Base-by-base conservation (phyloP, 345 rosid genomes). In the Pistacia integerrima region DNA sequence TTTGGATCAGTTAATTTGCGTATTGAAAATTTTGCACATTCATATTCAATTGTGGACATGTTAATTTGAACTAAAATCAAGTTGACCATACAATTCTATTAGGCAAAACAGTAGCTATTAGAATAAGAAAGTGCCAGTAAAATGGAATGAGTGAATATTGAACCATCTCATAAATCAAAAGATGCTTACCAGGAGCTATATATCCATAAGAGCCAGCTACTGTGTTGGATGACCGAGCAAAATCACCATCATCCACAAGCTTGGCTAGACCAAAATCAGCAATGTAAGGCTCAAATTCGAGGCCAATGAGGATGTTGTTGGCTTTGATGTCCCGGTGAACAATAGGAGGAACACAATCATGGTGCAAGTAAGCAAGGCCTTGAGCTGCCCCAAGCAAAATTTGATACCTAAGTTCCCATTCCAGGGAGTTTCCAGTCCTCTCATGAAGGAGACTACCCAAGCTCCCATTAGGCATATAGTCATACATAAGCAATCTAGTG, bases 231-330 rank as follows among this genome's bases (percentile, higher is more conserved):
- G 96, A 92, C 61, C 93, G 85, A 22, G 90, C 92, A 68, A 90
- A 90, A 75, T 95, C 97, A 30, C 93, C 93, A 55, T 90, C 97
- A 60, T 93, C 97, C 0, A 96, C 93, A 14, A 93, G 99, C 89
- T 96, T 96, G 51, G 97, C 98, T 67, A 96, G 90, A 74, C 98
- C 97, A 55, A 96, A 96, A 84, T 96, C 99, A 11, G 98, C 98
- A n/a, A 96, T 92, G 78, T 93, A 96, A 6, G 99, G 93, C 80
- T 96, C 98, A 17, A 93, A 96, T 64, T 88, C 94, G 8, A 89
- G 90, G 79, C 98, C 98, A 46, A 96, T 85, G 51, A 96, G 89
- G 69, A 96, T 93, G 78, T 96, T 96, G 36, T 93, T 93, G 76
- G 98, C 96, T 83, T 95, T 95, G 78, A 95, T 93, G 77, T 95